These are phyloP conservation scores for Mentha longifolia DNA, from an alignment of 257 asterid species.

Conservation along the genomic window DNA sequence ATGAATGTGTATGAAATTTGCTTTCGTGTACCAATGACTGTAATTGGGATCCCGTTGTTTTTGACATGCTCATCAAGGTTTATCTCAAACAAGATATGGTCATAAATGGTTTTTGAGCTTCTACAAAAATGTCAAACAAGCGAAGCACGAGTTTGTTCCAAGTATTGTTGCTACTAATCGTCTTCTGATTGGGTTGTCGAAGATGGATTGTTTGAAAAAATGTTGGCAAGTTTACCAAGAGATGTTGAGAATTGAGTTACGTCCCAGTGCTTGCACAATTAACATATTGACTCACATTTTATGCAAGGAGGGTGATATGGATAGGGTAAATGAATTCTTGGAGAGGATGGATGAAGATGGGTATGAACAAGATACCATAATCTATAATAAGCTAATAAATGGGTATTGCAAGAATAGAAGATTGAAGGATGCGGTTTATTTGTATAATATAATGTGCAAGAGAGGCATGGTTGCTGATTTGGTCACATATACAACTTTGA, in stretches of 20 bases:
- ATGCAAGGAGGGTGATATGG: slow-evolving; percentile 70
- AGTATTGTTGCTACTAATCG: slow-evolving; percentile 61
- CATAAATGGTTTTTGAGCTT: slow-evolving; percentile 55
- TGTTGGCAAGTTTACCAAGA: slow-evolving; percentile 80
- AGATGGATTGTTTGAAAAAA: slow-evolving; percentile 47
- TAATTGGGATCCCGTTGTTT: slow-evolving; percentile 85
- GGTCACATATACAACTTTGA: slow-evolving; percentile 74
- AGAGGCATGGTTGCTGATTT: slow-evolving; percentile 74
- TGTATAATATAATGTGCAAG: slow-evolving; percentile 67
- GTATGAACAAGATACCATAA: slow-evolving; percentile 69
- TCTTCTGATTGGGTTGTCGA: slow-evolving; percentile 65
- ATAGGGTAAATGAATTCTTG: slow-evolving; percentile 65
- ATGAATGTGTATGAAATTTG: no score
- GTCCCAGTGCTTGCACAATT: slow-evolving; percentile 73
- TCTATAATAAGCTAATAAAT: slow-evolving; percentile 75
- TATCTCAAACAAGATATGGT: slow-evolving; percentile 64
- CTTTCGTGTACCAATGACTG: slow-evolving; percentile 51
- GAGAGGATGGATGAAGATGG: slow-evolving; percentile 91
- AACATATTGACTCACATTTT: slow-evolving; percentile 67
- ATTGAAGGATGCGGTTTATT: slow-evolving; percentile 71
- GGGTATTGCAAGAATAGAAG: slow-evolving; percentile 75
- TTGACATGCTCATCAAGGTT: slow-evolving; percentile 91
- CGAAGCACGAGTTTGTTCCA: slow-evolving; percentile 64
- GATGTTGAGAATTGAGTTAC: slow-evolving; percentile 61
- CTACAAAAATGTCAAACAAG: slow-evolving; percentile 52